These are phyloP conservation scores for Urtica urens DNA, from an alignment of 306 rosid species.

Conservation along the genomic window DNA sequence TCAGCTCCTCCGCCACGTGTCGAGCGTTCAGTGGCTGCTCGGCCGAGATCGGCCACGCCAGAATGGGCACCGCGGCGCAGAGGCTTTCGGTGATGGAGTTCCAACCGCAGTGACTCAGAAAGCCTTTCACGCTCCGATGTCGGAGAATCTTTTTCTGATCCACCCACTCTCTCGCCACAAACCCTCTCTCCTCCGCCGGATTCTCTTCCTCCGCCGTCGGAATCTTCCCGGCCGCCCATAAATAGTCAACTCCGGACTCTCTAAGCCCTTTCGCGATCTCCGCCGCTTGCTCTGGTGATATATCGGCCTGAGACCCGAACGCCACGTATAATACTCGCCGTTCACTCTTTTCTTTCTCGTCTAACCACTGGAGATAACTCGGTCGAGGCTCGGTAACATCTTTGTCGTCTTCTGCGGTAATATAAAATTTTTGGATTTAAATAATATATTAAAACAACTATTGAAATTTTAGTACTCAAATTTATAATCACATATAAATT, in stretches of 20 bases:
- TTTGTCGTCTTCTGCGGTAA: too few relatives aligned
- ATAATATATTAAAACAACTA: too few relatives aligned
- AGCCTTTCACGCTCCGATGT: conserved; percentile 35
- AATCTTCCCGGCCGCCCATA: conserved; percentile 30
- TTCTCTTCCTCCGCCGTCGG: conserved; percentile 14
- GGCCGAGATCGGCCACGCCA: conserved; percentile 40
- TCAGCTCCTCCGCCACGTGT: conserved; percentile 41
- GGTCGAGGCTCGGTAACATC: too few relatives aligned
- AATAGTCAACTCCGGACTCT: conserved; percentile 21
- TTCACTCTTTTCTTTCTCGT: too few relatives aligned
- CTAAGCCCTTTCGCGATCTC: conserved; percentile 38
- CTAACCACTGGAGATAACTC: too few relatives aligned
- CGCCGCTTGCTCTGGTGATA: conserved; percentile 15
- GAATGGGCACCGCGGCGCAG: conserved; percentile 35
- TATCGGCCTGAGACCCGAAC: conserved; percentile 35
- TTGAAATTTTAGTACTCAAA: too few relatives aligned
- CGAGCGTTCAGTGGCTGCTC: conserved; percentile 38
- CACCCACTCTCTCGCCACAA: conserved; percentile 41
- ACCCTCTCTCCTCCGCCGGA: conserved; percentile 27
- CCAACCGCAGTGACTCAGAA: conserved; percentile 53
- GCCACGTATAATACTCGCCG: conserved; percentile 40
- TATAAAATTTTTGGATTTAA: too few relatives aligned
- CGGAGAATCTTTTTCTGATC: conserved; percentile 31
- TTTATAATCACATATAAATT: too few relatives aligned
- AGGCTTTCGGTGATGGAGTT: conserved; percentile 39